Conservation (phyloP, 2,329 filamentous ascomycete genomes). For the Fusarium sp. region DNA sequence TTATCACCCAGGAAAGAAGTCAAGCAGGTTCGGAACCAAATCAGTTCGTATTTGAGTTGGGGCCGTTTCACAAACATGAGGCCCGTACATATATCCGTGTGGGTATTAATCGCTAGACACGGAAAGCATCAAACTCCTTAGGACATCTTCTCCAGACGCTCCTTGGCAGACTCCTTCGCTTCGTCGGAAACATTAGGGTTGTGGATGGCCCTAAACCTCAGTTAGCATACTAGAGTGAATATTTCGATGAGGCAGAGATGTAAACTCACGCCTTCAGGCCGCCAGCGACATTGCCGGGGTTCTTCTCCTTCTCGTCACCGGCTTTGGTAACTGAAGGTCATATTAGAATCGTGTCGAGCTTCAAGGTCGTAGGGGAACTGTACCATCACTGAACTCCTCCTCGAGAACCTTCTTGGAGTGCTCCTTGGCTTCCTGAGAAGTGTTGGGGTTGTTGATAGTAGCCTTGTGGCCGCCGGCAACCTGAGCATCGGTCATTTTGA, state of each 20-base stretch:
- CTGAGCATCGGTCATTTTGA: conserved; percentile 66
- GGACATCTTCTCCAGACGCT: conserved; percentile 59
- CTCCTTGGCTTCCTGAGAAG: conserved; percentile 69
- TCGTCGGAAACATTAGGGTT: conserved; percentile 72
- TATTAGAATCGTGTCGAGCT: not conserved
- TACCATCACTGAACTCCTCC: conserved; percentile 62
- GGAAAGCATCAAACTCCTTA: conserved; percentile 8
- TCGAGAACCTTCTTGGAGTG: conserved; percentile 69
- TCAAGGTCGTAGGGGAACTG: not conserved
- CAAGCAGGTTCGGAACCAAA: not conserved
- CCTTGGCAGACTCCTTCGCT: conserved; percentile 69
- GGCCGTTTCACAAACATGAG: not conserved
- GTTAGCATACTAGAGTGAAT: not conserved
- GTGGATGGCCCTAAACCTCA: conserved; percentile 60
- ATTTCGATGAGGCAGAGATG: too few relatives aligned
- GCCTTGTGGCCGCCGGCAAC: conserved; percentile 73
- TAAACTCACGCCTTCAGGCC: conserved; percentile 66
- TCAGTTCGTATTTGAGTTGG: not conserved
- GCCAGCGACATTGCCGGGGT: conserved; percentile 68
- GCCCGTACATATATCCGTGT: not conserved
- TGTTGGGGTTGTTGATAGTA: conserved; percentile 70
- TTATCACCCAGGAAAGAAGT: not conserved
- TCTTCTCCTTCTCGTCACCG: conserved; percentile 61
- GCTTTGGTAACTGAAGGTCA: conserved; percentile 48
- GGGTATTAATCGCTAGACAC: not conserved